phyloP scores from a whole-genome alignment of 2,329 filamentous ascomycete genomes.

The Zymoseptoria pseudotritici region DNA sequence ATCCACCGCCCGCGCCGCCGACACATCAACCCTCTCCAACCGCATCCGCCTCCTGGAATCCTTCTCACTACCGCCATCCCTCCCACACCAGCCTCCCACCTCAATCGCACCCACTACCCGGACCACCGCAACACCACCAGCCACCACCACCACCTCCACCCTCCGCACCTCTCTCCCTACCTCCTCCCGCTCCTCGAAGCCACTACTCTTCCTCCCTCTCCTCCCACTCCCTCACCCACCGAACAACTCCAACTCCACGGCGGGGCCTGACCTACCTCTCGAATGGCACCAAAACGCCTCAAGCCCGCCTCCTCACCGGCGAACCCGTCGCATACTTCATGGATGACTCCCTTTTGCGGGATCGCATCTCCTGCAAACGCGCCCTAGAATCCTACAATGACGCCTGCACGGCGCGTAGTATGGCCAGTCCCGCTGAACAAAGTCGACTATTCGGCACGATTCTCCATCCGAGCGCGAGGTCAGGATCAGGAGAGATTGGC shows the following conservation, averaged over 20 bases:
- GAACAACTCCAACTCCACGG: not conserved
- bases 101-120: slow-evolving; percentile 1
- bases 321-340: slow-evolving; percentile 74
- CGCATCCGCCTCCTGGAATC: not conserved
- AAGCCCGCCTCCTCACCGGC: slow-evolving; percentile 46
- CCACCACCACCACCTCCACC: slow-evolving; percentile 1
- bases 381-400: slow-evolving; percentile 82
- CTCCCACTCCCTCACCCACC: slow-evolving; percentile 19
- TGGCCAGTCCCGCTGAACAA: slow-evolving; percentile 59
- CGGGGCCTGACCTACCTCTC: not conserved
- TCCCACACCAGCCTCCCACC: slow-evolving; percentile 5
- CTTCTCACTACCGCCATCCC: slow-evolving; percentile 7
- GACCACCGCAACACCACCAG: slow-evolving; percentile 3
- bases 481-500: slow-evolving; percentile 21
- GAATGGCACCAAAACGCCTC: not conserved
- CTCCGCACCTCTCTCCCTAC: slow-evolving; percentile 8
- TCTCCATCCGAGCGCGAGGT: slow-evolving; percentile 50
- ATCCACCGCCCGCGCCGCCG: slow-evolving; percentile 1
- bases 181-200: slow-evolving; percentile 1
- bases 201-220: slow-evolving; percentile 11
- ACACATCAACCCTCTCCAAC: not conserved
- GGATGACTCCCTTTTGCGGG: slow-evolving; percentile 62
- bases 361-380: slow-evolving; percentile 75
- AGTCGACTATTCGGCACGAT: slow-evolving; percentile 65
- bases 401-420: slow-evolving; percentile 23